These are phyloP conservation scores for Paecilomyces variotii DNA, from an alignment of 2,329 filamentous ascomycete genomes.

Conservation along the genomic window DNA sequence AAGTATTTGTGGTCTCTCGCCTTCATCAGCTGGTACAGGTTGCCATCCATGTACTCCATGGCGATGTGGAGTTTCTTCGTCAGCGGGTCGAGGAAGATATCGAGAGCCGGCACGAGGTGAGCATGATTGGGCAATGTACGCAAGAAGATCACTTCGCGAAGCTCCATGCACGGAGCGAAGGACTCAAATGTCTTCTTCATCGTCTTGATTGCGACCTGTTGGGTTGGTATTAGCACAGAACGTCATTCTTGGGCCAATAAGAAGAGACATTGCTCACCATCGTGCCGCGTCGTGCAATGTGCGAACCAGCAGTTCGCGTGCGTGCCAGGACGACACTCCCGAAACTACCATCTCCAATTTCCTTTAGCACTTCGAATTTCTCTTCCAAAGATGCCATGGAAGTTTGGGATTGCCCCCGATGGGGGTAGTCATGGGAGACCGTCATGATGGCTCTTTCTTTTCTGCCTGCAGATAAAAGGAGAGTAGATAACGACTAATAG, in stretches of 20 bases:
- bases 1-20: conserved; percentile 89
- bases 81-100: conserved; percentile 95
- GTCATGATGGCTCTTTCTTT: conserved; percentile 55
- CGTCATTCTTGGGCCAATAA: not conserved
- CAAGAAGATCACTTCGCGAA: conserved; percentile 94
- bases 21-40: conserved; percentile 98
- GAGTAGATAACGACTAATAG: conserved; percentile 11
- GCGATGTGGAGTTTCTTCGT: conserved; percentile 94
- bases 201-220: conserved; percentile 93
- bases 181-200: conserved; percentile 99
- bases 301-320: conserved; percentile 82
- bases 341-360: conserved; percentile 98
- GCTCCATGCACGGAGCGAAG: conserved; percentile 78
- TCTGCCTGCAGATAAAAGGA: conserved; percentile 35
- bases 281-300: conserved; percentile 80
- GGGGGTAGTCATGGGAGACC: conserved; percentile 63
- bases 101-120: conserved; percentile 91
- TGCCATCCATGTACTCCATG: conserved; percentile 99
- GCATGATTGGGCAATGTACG: conserved; percentile 78
- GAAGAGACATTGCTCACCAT: conserved; percentile 57
- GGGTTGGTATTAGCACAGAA: conserved; percentile 8
- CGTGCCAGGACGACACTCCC: conserved; percentile 89
- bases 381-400: conserved; percentile 65
- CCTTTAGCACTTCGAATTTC: conserved; percentile 92
- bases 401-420: conserved; percentile 54